Base-by-base conservation (phyloP, 2,329 filamentous ascomycete species). In the Hirsutella minnesotensis region DNA sequence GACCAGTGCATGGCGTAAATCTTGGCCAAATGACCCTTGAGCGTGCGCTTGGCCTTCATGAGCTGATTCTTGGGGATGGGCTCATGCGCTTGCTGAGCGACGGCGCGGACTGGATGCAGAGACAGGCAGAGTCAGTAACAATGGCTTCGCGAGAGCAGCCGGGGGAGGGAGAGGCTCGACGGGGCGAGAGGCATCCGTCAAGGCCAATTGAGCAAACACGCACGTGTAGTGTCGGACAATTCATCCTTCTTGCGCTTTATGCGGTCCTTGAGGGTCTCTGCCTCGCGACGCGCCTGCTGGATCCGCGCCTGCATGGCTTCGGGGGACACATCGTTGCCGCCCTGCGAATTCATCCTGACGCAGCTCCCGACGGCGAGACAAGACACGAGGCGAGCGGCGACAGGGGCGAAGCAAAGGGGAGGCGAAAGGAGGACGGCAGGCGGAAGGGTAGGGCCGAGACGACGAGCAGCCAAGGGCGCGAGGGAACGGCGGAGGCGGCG, bases 1-100 rank as follows among this genome's bases (percentile, higher is more conserved):
- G 92, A 96, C 92, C 92, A 98, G 73, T 98, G 92, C 92, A 98
- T 98, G 57, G 92, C 92, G 67, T 98, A 98, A 58, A 98, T 98
- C 72, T 98, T 98, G 57, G 92, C 92, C 53, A 98, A 71, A 75
- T 98, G 92, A 52, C 92, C 92, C 72, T 96, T 96, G 53, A 98
- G 75, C 40, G 89, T 95, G 58, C 88, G 85, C 72, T 94, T 92
- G 51, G 90, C 86, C 75, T 92, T 94, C 92, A 98, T 96, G 61
- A 90, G 77, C 62, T 80, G 76, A 66, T 94, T 92, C 66, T 85
- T 84, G 51, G 90, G 88, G 56, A 98, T 80, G 53, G 85, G 74
- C 64, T 96, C 92, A 66, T 94, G 90, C 52, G 90, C 83, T 69
- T 90, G 85, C 63, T 88, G 81, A 57, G 92, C 86, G 56, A 96